phyloP scores from a whole-genome alignment of 805 yeast species.

The Isabelozyma rhagii region DNA sequence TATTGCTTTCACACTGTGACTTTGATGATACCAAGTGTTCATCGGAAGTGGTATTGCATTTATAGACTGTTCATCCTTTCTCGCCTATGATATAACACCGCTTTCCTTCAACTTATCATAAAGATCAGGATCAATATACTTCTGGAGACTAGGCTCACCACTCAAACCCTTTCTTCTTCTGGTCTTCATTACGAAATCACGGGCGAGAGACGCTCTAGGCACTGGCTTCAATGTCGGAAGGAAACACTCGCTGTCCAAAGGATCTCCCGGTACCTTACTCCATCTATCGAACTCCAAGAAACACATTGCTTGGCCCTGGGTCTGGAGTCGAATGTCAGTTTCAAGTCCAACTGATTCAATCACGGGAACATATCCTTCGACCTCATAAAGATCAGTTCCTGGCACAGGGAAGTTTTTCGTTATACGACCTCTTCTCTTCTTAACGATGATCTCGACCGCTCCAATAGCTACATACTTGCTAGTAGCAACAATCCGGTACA shows the following conservation, averaged over 20 bases:
- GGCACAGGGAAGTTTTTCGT: slow-evolving; percentile 52
- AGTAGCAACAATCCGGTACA: slow-evolving; percentile 57
- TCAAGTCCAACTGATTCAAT: slow-evolving; percentile 90
- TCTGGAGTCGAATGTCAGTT: slow-evolving; percentile 73
- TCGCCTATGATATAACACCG: slow-evolving; percentile 30
- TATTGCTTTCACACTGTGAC: too few relatives aligned
- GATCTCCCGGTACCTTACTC: slow-evolving; percentile 88
- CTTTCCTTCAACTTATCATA: slow-evolving; percentile 50
- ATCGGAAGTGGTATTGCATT: too few relatives aligned
- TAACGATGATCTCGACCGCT: slow-evolving; percentile 48
- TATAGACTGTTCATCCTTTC: too few relatives aligned
- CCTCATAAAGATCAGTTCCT: slow-evolving; percentile 65
- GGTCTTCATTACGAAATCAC: slow-evolving; percentile 88
- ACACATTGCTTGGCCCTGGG: slow-evolving; percentile 77
- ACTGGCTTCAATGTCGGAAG: slow-evolving; percentile 78
- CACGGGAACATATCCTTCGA: slow-evolving; percentile 73
- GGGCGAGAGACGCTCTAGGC: slow-evolving; percentile 61
- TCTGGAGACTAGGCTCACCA: slow-evolving; percentile 64
- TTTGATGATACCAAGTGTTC: too few relatives aligned
- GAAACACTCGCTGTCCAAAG: slow-evolving; percentile 62
- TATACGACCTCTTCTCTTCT: slow-evolving; percentile 63
- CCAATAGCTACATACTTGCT: slow-evolving; percentile 49
- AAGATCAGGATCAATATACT: slow-evolving; percentile 64
- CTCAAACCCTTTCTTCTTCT: slow-evolving; percentile 83
- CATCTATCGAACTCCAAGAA: slow-evolving; percentile 65